A percentile compares a stretch with the other conserved stretches of the same genome.
These are phyloP conservation scores for Kurtzmaniella cleridarum DNA, from an alignment of 805 yeast species.

Conservation along the genomic window DNA sequence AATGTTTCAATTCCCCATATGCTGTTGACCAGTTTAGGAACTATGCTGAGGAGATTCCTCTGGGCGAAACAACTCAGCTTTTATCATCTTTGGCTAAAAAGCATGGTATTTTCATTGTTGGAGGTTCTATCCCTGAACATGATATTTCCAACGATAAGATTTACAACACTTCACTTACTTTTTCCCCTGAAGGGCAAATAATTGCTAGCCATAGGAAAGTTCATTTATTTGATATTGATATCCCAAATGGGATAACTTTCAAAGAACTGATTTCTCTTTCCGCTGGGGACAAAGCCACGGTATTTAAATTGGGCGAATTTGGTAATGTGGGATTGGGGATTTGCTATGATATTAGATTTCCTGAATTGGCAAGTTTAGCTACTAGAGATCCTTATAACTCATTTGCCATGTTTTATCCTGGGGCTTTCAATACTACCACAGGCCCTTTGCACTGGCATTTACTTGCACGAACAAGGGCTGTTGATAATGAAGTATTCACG, in stretches of 20 bases:
- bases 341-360: conserved; percentile 77
- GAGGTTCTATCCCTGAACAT: conserved; percentile 90
- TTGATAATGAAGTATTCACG: conserved; percentile 69
- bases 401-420: conserved; percentile 76
- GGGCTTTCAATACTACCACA: conserved; percentile 79
- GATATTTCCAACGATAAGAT: conserved; percentile 45
- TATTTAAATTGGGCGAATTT: conserved; percentile 56
- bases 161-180: conserved; percentile 74
- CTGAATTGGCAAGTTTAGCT: conserved; percentile 69
- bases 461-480: conserved; percentile 66
- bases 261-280: conserved; percentile 72
- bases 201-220: conserved; percentile 85
- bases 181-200: conserved; percentile 64
- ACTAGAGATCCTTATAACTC: conserved; percentile 54
- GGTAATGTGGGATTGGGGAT: conserved; percentile 82
- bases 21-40: conserved; percentile 79
- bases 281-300: conserved; percentile 80
- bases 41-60: conserved; percentile 83
- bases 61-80: conserved; percentile 60
- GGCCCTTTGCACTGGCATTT: conserved; percentile 84
- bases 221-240: conserved; percentile 88
- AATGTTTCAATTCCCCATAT: conserved; percentile 95
- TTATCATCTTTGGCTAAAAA: conserved; percentile 64
- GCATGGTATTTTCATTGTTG: conserved; percentile 61
- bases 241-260: conserved; percentile 86